Evolutionary conservation across 495 filamentous ascomycete genomes (phyloP).

Genomic region (Clavariopsis aquatica): DNA sequence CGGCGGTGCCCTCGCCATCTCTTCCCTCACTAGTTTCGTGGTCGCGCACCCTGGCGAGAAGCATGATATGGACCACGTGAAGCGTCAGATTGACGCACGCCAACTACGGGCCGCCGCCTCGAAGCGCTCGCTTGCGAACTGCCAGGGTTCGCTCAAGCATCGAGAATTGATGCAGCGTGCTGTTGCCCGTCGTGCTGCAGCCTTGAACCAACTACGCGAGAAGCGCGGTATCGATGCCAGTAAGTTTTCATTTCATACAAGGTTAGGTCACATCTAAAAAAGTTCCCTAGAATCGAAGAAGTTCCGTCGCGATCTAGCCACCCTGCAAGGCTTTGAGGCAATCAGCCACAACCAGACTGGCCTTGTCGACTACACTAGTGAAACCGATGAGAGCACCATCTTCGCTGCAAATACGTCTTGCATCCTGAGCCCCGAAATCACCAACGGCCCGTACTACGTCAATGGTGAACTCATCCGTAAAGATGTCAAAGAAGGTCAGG

Average conservation of each 20-base stretch:
- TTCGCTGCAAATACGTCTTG: slow-evolving; percentile 9
- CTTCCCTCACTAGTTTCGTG: slow-evolving; percentile 5
- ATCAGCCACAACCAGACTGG: slow-evolving; percentile 32
- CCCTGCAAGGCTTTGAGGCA: slow-evolving; percentile 14
- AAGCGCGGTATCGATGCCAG: slow-evolving; percentile 14
- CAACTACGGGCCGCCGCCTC: slow-evolving; percentile 4
- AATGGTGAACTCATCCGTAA: slow-evolving; percentile 52
- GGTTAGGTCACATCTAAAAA: not conserved
- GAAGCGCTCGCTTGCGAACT: slow-evolving; percentile 13
- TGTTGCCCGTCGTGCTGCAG: slow-evolving; percentile 10
- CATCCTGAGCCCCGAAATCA: slow-evolving; percentile 27
- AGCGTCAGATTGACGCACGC: slow-evolving; percentile 22
- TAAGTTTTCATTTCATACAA: not conserved
- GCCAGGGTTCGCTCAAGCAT: slow-evolving; percentile 6
- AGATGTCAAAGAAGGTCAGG: slow-evolving; percentile 55
- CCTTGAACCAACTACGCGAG: slow-evolving; percentile 8
- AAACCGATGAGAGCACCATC: slow-evolving; percentile 5
- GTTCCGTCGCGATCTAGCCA: slow-evolving; percentile 20
- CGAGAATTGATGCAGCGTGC: slow-evolving; percentile 20
- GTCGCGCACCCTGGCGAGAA: slow-evolving; percentile 22
- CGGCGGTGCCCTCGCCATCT: slow-evolving; percentile 7
- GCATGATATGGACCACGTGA: slow-evolving; percentile 20
- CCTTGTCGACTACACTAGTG: not conserved
- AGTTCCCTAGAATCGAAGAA: slow-evolving; percentile 3
- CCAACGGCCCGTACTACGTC: slow-evolving; percentile 30